Evolutionary conservation across 257 asterid genomes (phyloP).

Genomic region (Cruciata laevipes): DNA sequence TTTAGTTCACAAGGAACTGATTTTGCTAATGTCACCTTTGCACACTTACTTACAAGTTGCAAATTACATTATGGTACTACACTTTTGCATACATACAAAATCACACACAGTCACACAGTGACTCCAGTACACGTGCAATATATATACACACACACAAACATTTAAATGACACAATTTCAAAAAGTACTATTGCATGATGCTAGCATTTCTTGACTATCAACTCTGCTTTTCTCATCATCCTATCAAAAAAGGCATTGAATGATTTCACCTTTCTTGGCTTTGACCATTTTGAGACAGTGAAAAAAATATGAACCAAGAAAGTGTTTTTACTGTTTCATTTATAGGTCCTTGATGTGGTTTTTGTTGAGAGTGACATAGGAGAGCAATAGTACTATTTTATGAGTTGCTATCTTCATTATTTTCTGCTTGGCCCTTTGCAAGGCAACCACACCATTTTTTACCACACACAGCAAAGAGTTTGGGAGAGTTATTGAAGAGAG

Average conservation of each 20-base stretch:
- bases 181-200: conserved; percentile 1
- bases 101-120: conserved; percentile 3
- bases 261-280: conserved; percentile 8
- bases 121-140: not conserved
- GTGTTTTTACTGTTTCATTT: conserved; percentile 13
- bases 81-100: not conserved
- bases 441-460: conserved; percentile 2
- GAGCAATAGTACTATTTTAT: not conserved
- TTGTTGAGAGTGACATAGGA: conserved; percentile 17
- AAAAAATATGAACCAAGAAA: conserved; percentile 7
- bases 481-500: conserved; percentile 7
- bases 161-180: not conserved
- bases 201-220: not conserved
- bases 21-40: conserved; percentile 4
- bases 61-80: not conserved
- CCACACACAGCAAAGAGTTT: conserved; percentile 6
- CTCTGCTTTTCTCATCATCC: not conserved
- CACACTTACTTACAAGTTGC: not conserved
- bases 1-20: conserved; percentile 2
- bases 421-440: conserved; percentile 25
- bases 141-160: conserved; percentile 1
- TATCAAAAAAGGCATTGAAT: not conserved
- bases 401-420: conserved; percentile 21
- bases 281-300: conserved; percentile 49
- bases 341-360: conserved; percentile 11